A percentile compares a stretch with the other conserved stretches of the same genome.
Evolutionary conservation across 164 flowering plant species (phyloP).

Genomic region (Taxillus chinensis): DNA sequence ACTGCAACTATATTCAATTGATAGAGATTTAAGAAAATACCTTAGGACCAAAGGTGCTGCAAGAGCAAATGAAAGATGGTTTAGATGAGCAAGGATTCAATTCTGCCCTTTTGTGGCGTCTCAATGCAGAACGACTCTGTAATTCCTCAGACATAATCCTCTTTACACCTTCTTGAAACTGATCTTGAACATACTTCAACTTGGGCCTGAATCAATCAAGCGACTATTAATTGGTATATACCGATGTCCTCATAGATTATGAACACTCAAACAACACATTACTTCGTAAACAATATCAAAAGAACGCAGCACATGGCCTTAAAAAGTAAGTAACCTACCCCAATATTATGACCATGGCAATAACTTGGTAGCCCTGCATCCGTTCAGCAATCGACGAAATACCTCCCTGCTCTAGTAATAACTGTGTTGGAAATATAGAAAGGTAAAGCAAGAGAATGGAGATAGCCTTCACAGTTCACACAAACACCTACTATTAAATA

Average conservation of each 20-base stretch:
- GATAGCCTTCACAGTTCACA: no score
- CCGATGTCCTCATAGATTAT: no score
- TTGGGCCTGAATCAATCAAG: constrained; percentile 45
- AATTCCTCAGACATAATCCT: constrained; percentile 67
- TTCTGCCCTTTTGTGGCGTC: constrained; percentile 14
- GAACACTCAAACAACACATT: no score
- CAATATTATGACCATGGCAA: constrained; percentile 75
- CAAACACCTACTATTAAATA: no score
- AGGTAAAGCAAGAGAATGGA: no score
- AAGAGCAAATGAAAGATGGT: constrained; percentile 65
- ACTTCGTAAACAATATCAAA: no score
- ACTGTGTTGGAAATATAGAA: constrained; percentile 24
- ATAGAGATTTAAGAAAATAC: constrained; percentile 20
- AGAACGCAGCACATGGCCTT: no score
- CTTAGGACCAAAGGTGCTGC: constrained; percentile 85
- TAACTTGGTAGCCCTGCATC: constrained; percentile 79
- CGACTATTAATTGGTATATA: neutral
- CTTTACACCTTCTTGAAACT: constrained; percentile 68
- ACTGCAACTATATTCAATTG: no score
- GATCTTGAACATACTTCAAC: constrained; percentile 47
- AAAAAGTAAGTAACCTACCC: constrained; percentile 39
- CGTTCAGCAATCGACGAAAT: constrained; percentile 34
- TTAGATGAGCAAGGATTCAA: constrained; percentile 16
- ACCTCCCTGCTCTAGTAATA: constrained; percentile 54
- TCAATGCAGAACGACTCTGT: constrained; percentile 23